phyloP scores from a whole-genome alignment of 768 basidiomycete species.

The Tricholoma sp. region DNA sequence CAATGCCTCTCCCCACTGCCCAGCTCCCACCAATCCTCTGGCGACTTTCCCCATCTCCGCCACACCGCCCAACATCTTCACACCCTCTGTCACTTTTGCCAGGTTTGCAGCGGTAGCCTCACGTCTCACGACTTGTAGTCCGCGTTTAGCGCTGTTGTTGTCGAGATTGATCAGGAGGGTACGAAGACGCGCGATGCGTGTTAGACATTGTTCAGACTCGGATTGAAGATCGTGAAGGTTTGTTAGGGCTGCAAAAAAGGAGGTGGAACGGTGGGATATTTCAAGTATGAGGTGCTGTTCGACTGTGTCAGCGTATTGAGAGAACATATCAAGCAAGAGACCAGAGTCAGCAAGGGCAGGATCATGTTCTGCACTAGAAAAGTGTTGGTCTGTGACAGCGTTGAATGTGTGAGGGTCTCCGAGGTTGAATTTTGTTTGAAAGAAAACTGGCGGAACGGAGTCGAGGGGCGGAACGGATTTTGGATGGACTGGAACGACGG shows the following conservation, averaged over 20 bases:
- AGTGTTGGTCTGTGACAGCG: conserved; percentile 56
- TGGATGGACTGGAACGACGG: conserved; percentile 22
- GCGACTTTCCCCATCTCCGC: conserved; percentile 75
- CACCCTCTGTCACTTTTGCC: conserved; percentile 53
- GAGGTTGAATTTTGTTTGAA: conserved; percentile 73
- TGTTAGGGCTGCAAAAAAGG: conserved; percentile 93
- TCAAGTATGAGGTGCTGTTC: conserved; percentile 94
- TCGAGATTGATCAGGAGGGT: conserved; percentile 71
- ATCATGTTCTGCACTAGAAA: background rate
- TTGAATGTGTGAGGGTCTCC: conserved; percentile 74
- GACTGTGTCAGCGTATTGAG: conserved; percentile 87
- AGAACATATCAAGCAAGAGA: conserved; percentile 83
- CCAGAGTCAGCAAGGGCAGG: conserved; percentile 56
- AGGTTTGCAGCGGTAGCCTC: conserved; percentile 61
- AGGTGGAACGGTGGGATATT: conserved; percentile 83
- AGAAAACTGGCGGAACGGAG: conserved; percentile 78
- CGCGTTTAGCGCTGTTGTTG: conserved; percentile 69
- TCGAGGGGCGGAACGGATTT: conserved; percentile 64
- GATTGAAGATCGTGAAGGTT: conserved; percentile 92
- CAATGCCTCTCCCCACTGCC: conserved; percentile 86
- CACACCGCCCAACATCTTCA: conserved; percentile 61
- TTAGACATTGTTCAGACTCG: conserved; percentile 80
- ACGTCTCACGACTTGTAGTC: conserved; percentile 66
- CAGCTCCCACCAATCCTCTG: conserved; percentile 68
- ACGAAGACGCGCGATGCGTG: conserved; percentile 70